phyloP scores from a whole-genome alignment of 352 stramenopile species.

The Phytophthora ramorum region DNA sequence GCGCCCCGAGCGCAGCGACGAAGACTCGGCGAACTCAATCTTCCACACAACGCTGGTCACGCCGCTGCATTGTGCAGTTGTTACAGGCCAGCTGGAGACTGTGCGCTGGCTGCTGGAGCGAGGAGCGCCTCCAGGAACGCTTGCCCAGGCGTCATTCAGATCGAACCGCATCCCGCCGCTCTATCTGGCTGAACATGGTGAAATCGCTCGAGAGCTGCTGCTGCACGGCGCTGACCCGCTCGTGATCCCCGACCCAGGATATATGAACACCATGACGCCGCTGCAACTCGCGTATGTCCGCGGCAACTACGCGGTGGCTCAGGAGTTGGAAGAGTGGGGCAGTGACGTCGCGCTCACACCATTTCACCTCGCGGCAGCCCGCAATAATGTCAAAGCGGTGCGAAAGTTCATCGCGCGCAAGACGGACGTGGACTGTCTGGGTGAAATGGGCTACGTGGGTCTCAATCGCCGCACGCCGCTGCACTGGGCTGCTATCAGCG shows the following conservation, averaged over 20 bases:
- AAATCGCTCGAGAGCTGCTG: slow-evolving; percentile 61
- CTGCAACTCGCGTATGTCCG: slow-evolving; percentile 74
- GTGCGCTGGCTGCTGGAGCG: slow-evolving; percentile 65
- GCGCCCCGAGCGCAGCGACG: slow-evolving; percentile 14
- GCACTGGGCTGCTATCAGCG: slow-evolving; percentile 75
- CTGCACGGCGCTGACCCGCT: slow-evolving; percentile 61
- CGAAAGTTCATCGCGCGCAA: slow-evolving; percentile 56
- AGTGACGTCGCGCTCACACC: slow-evolving; percentile 75
- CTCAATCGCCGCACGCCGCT: slow-evolving; percentile 74
- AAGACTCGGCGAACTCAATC: slow-evolving; percentile 40
- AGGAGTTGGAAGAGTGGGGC: slow-evolving; percentile 75
- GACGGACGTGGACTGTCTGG: slow-evolving; percentile 63
- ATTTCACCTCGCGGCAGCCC: slow-evolving; percentile 62
- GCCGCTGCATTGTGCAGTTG: slow-evolving; percentile 72
- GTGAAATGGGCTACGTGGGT: slow-evolving; percentile 74
- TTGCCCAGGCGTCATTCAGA: slow-evolving; percentile 49
- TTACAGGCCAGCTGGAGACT: slow-evolving; percentile 59
- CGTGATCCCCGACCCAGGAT: slow-evolving; percentile 67
- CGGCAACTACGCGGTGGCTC: slow-evolving; percentile 68
- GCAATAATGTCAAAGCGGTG: slow-evolving; percentile 55
- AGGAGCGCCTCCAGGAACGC: slow-evolving; percentile 44
- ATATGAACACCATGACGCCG: slow-evolving; percentile 78
- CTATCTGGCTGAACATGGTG: slow-evolving; percentile 66
- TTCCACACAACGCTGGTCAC: slow-evolving; percentile 77
- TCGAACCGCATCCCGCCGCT: slow-evolving; percentile 69